Base-by-base conservation (phyloP, 257 asterid genomes). In the Forsythia suspensa region DNA sequence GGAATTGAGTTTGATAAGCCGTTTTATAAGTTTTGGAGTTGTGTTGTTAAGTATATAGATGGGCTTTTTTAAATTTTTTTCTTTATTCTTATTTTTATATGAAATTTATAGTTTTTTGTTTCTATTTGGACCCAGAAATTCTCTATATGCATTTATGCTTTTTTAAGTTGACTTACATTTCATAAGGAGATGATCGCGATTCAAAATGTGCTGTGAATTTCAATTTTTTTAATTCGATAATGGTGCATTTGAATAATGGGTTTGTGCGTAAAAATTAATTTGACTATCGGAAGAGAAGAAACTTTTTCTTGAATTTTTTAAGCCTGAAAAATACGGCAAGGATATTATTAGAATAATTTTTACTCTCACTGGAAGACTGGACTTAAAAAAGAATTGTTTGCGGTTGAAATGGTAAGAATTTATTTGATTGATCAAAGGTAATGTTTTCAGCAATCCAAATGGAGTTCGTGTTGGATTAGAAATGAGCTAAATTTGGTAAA, bases 371-470 rank as follows among this genome's bases (percentile, higher is more conserved):
- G 73, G 12, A 77, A 63, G 18, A 10, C 37, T 63, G 38, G 7
- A 55, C 24, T 51, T 16, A 4, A 2, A 10, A 4, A 63, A 36
- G 5, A 29, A 24, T 21, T 21, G 38, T 76, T 36, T 16, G 75
- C 29, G 59, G 55, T 41, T 57, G 82, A 71, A 55, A 70, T 71
- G 66, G 74, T 71, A 66, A 36, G 42, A 71, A 51, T 29, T 44
- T 61, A 55, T 55, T 48, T 4, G 67, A 69, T 77, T 21, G 21
- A 75, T 38, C 37, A 11, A 71, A 75, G 72, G 37, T 24, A 24
- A 63, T 9, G 13, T 63, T 18, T 9, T 63, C 69, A 24, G 69
- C 39, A 21, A 63, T 10, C n/a, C 6, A 11, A 29, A 63, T 63
- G 69, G 66, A 57, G 34, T 18, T 2, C 69, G 40, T 8, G 24